Evolutionary conservation across 1,139 yeast species (phyloP).

Genomic region (Groenewaldozyma sp.): DNA sequence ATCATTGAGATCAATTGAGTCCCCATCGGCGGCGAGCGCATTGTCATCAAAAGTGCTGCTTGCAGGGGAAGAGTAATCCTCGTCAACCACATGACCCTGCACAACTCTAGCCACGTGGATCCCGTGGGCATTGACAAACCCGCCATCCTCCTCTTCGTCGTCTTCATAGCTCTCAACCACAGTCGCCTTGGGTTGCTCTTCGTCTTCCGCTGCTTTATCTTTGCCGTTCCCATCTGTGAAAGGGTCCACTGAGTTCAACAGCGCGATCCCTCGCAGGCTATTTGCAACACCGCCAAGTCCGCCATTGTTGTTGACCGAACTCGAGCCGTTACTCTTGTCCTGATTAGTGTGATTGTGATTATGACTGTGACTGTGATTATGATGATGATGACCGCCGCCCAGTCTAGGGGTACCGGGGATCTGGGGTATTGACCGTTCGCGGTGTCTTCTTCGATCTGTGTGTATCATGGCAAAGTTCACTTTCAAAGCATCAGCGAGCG

Average conservation of each 20-base stretch:
- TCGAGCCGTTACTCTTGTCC: neutral
- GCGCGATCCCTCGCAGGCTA: neutral
- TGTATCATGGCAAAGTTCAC: slow-evolving; percentile 98
- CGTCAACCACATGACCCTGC: slow-evolving; percentile 95
- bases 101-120: slow-evolving; percentile 94
- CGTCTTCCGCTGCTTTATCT: neutral
- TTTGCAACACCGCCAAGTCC: neutral
- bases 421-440: slow-evolving; percentile 46
- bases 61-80: slow-evolving; percentile 46
- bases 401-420: slow-evolving; percentile 16
- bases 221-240: neutral
- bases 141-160: slow-evolving; percentile 41
- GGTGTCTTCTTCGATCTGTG: slow-evolving; percentile 89
- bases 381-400: slow-evolving; percentile 4
- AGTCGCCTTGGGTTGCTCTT: neutral
- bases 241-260: neutral
- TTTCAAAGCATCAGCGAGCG: slow-evolving; percentile 89
- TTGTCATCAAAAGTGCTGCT: slow-evolving; percentile 17
- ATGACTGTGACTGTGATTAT: neutral
- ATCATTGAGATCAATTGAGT: neutral
- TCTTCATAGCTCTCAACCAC: neutral
- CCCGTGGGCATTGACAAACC: slow-evolving; percentile 62
- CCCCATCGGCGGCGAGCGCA: slow-evolving; percentile 15
- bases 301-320: neutral
- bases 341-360: neutral